phyloP scores from a whole-genome alignment of 768 basidiomycete species.

The Leccinum sublutescens region DNA sequence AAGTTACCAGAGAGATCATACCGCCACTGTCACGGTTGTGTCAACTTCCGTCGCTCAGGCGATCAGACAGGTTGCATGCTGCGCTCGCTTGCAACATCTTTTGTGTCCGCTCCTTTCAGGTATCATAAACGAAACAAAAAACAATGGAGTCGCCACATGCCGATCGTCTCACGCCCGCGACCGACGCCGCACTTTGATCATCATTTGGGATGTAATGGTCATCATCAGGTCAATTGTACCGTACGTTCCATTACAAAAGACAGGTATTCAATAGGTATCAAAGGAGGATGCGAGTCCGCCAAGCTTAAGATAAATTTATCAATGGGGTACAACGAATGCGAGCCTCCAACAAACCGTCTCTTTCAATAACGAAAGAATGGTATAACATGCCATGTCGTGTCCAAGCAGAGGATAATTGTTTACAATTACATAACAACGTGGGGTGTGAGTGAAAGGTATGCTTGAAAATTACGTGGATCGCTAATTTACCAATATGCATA shows the following conservation, averaged over 20 bases:
- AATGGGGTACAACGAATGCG: slow-evolving; percentile 2
- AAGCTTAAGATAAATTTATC: background rate
- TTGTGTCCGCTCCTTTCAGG: background rate
- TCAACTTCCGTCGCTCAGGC: background rate
- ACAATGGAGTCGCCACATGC: background rate
- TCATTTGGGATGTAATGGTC: background rate
- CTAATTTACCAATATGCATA: slow-evolving; percentile 14
- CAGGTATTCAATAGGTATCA: slow-evolving; percentile 30
- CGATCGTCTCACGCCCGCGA: background rate
- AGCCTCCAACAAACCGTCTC: background rate
- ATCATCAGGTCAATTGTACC: background rate
- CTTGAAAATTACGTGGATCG: slow-evolving; percentile 15
- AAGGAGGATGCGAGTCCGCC: background rate
- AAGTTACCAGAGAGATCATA: background rate
- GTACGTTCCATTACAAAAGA: slow-evolving; percentile 32
- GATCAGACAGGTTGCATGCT: background rate
- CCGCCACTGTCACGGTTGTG: background rate
- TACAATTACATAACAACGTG: slow-evolving; percentile 18
- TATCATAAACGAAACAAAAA: background rate
- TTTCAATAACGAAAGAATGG: background rate
- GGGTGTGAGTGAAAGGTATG: slow-evolving; percentile 4
- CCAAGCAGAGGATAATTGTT: slow-evolving; percentile 4
- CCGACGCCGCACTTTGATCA: background rate
- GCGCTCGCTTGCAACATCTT: background rate
- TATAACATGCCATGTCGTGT: background rate